Evolutionary conservation across 2,329 filamentous ascomycete species (phyloP).

Genomic region (Fusarium luffae): DNA sequence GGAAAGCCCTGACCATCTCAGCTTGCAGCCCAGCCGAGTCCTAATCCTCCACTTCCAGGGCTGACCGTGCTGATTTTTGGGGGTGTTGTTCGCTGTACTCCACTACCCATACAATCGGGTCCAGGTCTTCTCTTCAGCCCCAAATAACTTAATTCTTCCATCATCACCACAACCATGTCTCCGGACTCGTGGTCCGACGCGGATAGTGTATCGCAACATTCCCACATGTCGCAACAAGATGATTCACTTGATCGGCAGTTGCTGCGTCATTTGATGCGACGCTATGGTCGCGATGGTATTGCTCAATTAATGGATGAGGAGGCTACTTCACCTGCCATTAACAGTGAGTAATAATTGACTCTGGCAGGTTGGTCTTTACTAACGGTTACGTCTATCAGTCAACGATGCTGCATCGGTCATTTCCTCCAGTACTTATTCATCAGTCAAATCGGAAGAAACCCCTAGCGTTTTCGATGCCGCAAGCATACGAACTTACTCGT

Average conservation of each 20-base stretch:
- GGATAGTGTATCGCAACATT: constrained; percentile 48
- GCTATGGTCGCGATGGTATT: constrained; percentile 50
- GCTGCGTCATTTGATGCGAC: constrained; percentile 50
- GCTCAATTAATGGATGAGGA: constrained; percentile 51
- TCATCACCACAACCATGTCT: constrained; percentile 42
- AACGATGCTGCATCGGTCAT: constrained; percentile 51
- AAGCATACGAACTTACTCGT: constrained; percentile 54
- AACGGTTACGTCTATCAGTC: constrained; percentile 29
- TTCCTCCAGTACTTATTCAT: constrained; percentile 50
- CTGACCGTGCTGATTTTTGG: constrained; percentile 31
- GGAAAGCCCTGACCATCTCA: constrained; percentile 10
- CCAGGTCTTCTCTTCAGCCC: constrained; percentile 24
- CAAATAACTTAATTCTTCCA: constrained; percentile 19
- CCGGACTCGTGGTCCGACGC: constrained; percentile 49
- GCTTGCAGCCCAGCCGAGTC: constrained; percentile 4
- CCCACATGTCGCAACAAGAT: constrained; percentile 43
- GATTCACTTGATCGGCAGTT: constrained; percentile 50
- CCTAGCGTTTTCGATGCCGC: constrained; percentile 53
- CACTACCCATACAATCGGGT: constrained; percentile 31
- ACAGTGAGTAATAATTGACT: constrained; percentile 44
- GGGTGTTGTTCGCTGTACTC: constrained; percentile 33
- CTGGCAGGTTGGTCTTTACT: constrained; percentile 1
- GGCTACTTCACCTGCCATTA: constrained; percentile 39
- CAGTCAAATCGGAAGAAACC: constrained; percentile 51
- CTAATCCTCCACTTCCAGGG: constrained; percentile 32